Percentiles rank a stretch among this genome's conserved stretches.
Evolutionary conservation across 2,329 filamentous ascomycete genomes (phyloP).

Genomic region (Epichloe aotearoae): DNA sequence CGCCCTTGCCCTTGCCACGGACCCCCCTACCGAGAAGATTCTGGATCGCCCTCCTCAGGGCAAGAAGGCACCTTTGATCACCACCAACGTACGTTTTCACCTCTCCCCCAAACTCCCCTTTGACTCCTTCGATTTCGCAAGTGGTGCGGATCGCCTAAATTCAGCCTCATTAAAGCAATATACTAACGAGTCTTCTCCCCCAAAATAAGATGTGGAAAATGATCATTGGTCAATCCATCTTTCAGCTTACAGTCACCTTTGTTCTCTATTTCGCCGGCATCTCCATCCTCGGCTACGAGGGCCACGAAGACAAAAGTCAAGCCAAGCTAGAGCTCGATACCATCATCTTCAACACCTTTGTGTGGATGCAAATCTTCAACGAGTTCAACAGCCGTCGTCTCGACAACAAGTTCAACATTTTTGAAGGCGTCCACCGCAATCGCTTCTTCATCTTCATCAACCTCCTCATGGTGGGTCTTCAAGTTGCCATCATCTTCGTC

Average conservation of each 20-base stretch:
- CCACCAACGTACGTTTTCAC: constrained; percentile 22
- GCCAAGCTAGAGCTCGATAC: constrained; percentile 24
- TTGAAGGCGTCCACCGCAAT: constrained; percentile 75
- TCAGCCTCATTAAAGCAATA: too few relatives aligned
- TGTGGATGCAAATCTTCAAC: constrained; percentile 99
- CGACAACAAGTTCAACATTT: constrained; percentile 92
- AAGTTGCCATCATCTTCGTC: constrained; percentile 75
- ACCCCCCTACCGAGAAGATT: constrained; percentile 51
- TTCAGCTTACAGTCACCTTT: constrained; percentile 70
- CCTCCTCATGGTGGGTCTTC: constrained; percentile 73
- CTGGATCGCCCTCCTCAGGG: constrained; percentile 38
- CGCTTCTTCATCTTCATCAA: constrained; percentile 84
- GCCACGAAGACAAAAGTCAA: constrained; percentile 32
- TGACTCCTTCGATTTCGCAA: too few relatives aligned
- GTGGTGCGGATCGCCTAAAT: too few relatives aligned
- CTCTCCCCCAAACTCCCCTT: constrained; percentile 13
- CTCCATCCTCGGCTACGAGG: constrained; percentile 50
- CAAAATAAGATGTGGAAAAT: constrained; percentile 97
- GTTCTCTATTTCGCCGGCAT: constrained; percentile 58
- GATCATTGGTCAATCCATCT: constrained; percentile 87
- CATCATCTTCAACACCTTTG: constrained; percentile 90
- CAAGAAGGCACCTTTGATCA: constrained; percentile 63
- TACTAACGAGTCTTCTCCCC: constrained; percentile 24
- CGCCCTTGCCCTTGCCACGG: constrained; percentile 75
- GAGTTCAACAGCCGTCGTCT: constrained; percentile 83